Conservation (phyloP, 1,284 basidiomycete genomes). For the Termitomyces sp. region DNA sequence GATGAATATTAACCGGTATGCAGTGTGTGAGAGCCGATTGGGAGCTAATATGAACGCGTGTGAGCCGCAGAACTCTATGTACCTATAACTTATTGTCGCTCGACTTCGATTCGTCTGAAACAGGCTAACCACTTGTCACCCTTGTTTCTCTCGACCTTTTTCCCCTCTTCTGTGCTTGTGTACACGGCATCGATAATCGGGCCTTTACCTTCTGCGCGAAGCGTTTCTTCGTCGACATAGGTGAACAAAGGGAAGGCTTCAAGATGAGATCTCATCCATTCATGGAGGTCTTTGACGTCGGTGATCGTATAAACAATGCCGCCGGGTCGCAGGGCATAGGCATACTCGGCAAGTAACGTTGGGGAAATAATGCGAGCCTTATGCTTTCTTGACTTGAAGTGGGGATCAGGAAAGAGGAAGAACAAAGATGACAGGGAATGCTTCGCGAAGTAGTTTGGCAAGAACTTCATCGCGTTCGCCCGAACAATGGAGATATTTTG, state of each 20-base stretch:
- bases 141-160: slow-evolving; percentile 90
- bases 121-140: slow-evolving; percentile 89
- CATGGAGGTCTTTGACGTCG: slow-evolving; percentile 90
- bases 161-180: slow-evolving; percentile 91
- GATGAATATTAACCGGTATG: slow-evolving; percentile 22
- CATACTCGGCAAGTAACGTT: slow-evolving; percentile 91
- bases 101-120: slow-evolving; percentile 59
- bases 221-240: slow-evolving; percentile 66
- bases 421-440: slow-evolving; percentile 91
- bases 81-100: slow-evolving; percentile 22
- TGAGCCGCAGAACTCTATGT: neutral
- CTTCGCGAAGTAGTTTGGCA: slow-evolving; percentile 94
- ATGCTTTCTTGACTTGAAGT: slow-evolving; percentile 98
- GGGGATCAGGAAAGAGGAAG: slow-evolving; percentile 98
- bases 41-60: slow-evolving; percentile 4
- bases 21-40: slow-evolving; percentile 6
- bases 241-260: slow-evolving; percentile 86
- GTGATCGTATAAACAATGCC: slow-evolving; percentile 98
- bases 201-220: slow-evolving; percentile 69
- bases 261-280: slow-evolving; percentile 94
- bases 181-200: slow-evolving; percentile 78
- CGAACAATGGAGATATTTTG: slow-evolving; percentile 94
- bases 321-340: slow-evolving; percentile 85
- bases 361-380: slow-evolving; percentile 98
- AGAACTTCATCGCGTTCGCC: slow-evolving; percentile 98